Evolutionary conservation across 202 grass and related monocot species (phyloP).

Genomic region (Carex sylvatica): DNA sequence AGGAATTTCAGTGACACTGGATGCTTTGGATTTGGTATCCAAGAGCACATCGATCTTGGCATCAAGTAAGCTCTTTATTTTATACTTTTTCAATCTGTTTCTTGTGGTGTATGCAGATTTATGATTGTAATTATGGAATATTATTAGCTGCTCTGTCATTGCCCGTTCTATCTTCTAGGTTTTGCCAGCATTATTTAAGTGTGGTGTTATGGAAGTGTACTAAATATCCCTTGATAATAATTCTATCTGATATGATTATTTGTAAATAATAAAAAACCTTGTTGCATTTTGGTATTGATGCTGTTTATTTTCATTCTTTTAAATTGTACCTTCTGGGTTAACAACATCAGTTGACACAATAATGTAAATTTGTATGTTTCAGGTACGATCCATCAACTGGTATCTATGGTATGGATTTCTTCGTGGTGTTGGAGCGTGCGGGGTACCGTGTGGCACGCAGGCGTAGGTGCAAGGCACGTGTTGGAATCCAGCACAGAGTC

Average conservation of each 20-base stretch:
- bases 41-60: slow-evolving; percentile 73
- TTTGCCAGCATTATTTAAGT: neutral
- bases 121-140: neutral
- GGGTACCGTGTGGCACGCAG: slow-evolving; percentile 73
- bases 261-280: neutral
- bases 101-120: neutral
- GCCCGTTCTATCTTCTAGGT: neutral
- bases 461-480: slow-evolving; percentile 68
- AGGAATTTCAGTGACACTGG: slow-evolving; percentile 77
- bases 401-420: slow-evolving; percentile 87
- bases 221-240: neutral
- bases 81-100: neutral
- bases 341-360: neutral
- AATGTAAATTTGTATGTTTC: neutral
- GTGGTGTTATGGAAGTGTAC: neutral
- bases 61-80: slow-evolving; percentile 54
- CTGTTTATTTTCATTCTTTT: neutral
- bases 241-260: neutral
- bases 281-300: neutral
- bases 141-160: neutral
- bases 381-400: slow-evolving; percentile 83
- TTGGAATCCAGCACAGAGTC: slow-evolving; percentile 79
- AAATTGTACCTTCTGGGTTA: neutral
- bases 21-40: slow-evolving; percentile 70
- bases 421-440: slow-evolving; percentile 61